phyloP scores from a whole-genome alignment of 805 yeast species.

The Sungouiozyma ichnusensis region DNA sequence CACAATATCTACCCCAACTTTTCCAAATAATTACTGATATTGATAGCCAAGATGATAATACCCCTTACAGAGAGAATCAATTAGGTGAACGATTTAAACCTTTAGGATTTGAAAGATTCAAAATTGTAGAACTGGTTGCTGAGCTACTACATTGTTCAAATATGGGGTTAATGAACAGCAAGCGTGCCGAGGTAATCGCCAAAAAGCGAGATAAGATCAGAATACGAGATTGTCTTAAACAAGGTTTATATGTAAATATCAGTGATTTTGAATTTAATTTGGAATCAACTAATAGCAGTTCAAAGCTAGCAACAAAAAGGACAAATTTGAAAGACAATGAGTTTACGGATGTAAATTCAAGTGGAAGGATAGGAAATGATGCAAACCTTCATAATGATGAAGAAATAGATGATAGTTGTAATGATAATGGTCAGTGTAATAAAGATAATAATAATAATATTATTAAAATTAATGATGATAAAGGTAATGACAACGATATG shows the following conservation, averaged over 20 bases:
- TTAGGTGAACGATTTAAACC: slow-evolving; percentile 55
- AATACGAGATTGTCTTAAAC: slow-evolving; percentile 9
- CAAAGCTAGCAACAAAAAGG: neutral
- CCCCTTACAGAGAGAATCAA: slow-evolving; percentile 42
- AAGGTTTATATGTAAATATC: neutral
- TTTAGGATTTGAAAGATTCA: slow-evolving; percentile 82
- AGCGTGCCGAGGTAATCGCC: slow-evolving; percentile 56
- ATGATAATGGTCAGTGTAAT: slow-evolving; percentile 5
- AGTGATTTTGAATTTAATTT: neutral
- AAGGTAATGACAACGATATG: slow-evolving; percentile 7
- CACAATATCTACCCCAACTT: slow-evolving; percentile 39
- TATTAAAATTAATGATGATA: slow-evolving; percentile 26
- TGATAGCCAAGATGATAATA: slow-evolving; percentile 7
- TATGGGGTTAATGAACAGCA: slow-evolving; percentile 81
- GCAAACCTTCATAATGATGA: neutral
- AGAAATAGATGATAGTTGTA: neutral
- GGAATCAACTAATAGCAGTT: neutral
- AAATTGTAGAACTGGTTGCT: slow-evolving; percentile 82
- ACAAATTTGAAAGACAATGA: slow-evolving; percentile 1
- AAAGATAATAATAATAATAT: slow-evolving; percentile 26
- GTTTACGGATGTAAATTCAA: neutral
- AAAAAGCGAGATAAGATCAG: slow-evolving; percentile 61
- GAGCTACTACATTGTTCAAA: slow-evolving; percentile 91
- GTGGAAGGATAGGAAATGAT: neutral
- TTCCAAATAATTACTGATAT: slow-evolving; percentile 15